Conservation (phyloP, 1,284 basidiomycete genomes). For the Leccinum cinnamomeum region DNA sequence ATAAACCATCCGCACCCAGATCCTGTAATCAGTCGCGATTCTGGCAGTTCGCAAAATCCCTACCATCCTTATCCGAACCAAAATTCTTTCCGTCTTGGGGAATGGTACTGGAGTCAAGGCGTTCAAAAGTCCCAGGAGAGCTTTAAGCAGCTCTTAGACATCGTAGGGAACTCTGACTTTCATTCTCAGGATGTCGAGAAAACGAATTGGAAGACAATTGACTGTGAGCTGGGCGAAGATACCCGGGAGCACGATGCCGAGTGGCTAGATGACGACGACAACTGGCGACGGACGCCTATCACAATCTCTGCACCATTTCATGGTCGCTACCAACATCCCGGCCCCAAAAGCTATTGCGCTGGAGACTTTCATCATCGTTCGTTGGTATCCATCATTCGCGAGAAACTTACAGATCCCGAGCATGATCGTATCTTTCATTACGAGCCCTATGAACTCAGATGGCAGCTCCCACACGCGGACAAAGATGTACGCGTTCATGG, state of each 20-base stretch:
- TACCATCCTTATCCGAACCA: background rate
- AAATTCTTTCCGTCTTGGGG: background rate
- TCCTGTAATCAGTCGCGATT: background rate
- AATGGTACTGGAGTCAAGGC: background rate
- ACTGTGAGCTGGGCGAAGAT: background rate
- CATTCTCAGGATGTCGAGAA: background rate
- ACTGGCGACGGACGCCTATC: background rate
- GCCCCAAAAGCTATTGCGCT: background rate
- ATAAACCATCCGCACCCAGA: background rate
- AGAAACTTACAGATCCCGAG: background rate
- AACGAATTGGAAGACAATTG: background rate
- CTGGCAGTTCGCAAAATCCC: background rate
- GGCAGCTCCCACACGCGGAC: background rate
- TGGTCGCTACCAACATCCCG: background rate
- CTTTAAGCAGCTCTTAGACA: background rate
- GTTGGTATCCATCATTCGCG: background rate
- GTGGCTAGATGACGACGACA: background rate
- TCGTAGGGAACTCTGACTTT: background rate
- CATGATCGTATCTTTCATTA: background rate
- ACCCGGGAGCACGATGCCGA: background rate
- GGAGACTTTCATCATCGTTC: background rate
- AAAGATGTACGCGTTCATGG: background rate
- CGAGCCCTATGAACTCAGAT: background rate
- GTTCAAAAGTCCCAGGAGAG: background rate
- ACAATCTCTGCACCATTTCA: background rate